Evolutionary conservation across 106 monocot species (phyloP).

Genomic region (Alisma plantagoaquatica): DNA sequence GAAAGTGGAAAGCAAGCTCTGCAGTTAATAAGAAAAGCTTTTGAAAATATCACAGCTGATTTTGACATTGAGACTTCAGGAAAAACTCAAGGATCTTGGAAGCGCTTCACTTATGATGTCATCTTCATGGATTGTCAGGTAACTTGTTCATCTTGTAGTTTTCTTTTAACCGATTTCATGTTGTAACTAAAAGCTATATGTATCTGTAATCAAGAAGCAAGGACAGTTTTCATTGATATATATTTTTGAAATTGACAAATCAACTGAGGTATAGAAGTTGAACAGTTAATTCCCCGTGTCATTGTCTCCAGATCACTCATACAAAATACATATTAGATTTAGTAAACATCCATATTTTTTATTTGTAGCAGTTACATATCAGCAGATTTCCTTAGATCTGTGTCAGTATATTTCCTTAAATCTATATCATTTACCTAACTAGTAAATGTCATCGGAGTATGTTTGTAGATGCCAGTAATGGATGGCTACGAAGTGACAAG

Average conservation of each 20-base stretch:
- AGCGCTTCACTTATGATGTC: constrained; percentile 27
- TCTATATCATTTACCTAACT: constrained; percentile 1
- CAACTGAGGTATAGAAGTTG: no score
- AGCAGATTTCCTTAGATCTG: no score
- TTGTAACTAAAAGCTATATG: not conserved
- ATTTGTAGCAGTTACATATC: constrained; percentile 3
- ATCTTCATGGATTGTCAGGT: constrained; percentile 83
- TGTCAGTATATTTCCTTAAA: not conserved
- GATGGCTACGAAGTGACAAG: constrained; percentile 80
- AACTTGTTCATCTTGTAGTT: not conserved
- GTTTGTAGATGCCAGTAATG: constrained; percentile 81
- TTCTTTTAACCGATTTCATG: not conserved
- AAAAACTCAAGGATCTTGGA: not conserved
- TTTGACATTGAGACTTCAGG: not conserved
- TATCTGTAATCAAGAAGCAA: not conserved
- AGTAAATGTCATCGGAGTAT: constrained; percentile 1
- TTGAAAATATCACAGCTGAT: constrained; percentile 1
- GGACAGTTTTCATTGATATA: no score
- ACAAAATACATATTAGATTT: not conserved
- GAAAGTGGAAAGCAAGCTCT: constrained; percentile 59
- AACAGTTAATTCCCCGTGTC: not conserved
- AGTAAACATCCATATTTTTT: not conserved
- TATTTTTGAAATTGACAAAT: no score
- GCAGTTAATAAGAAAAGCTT: constrained; percentile 24
- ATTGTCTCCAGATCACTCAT: not conserved